Evolutionary conservation across 1,284 basidiomycete species (phyloP), one percentile per base, ranked within the genome.

Genomic region (Stygiomarasmius scandens): DNA sequence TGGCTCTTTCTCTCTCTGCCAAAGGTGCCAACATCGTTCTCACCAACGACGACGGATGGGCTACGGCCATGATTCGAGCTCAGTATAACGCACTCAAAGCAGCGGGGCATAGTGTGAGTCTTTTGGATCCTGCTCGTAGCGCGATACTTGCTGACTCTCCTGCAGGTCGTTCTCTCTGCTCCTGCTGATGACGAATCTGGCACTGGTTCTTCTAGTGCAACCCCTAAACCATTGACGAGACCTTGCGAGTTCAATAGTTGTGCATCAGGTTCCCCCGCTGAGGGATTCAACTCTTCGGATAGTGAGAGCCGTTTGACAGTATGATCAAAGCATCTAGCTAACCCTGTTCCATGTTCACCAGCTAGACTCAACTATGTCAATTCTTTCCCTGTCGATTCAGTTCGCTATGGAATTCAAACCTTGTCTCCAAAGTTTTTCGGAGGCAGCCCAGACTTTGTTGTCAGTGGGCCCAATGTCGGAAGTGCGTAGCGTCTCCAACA

Each of bases 41-140:
- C 6, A 75, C 76, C 23, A 81, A 82, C 55, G 80, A 81, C 58
- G 80, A 82, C 61, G 79, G 80, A 11, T 83, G 81, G 80, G 81
- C 81, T 1, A 74, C 75, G 3, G 79, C 80, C 6, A 77, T 79
- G 59, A 75, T 82, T 56, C 74, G 80, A 41, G 77, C 77, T 2
- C 74, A 80, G 55, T 75, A 74, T 56, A 63, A 69, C 19, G 72
- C 70, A 2, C 67, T 82, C 36, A 67, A 68, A 22, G 65, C 64
- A 3, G 74, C 72, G 24, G 78, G 77, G 22, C 78, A 72, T 60
- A 62, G 78, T 44, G 80, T 81, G 32, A 14, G 79, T 65, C 10
- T 14, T 47, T 25, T 34, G n/a, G 45, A 27, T 27, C 20, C 19
- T 29, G 36, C 44, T 23, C 16, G 20, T 43, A 12, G 49, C 44